These are phyloP conservation scores for Tolypocladium guangdongense DNA, from an alignment of 2,329 filamentous ascomycete genomes.

Conservation along the genomic window DNA sequence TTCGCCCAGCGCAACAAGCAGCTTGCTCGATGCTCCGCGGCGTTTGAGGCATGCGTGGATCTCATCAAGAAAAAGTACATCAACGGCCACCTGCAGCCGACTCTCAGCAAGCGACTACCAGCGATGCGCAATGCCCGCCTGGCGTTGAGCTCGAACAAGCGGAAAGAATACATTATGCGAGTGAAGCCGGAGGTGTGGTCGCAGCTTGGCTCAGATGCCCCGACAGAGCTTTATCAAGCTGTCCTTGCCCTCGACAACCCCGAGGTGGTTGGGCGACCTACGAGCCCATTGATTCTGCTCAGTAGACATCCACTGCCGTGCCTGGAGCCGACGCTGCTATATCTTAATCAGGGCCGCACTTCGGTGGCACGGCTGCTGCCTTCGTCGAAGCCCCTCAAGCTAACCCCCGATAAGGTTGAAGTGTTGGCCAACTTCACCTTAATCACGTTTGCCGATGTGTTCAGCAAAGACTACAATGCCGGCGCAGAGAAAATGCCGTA, in stretches of 20 bases:
- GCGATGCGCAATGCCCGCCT: slow-evolving; percentile 78
- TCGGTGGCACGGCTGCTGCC: slow-evolving; percentile 45
- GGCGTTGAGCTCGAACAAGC: slow-evolving; percentile 70
- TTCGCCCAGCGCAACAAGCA: slow-evolving; percentile 56
- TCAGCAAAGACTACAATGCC: slow-evolving; percentile 73
- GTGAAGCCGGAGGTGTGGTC: slow-evolving; percentile 71
- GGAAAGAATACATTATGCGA: slow-evolving; percentile 63
- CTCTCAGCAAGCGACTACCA: slow-evolving; percentile 60
- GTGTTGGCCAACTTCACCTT: slow-evolving; percentile 63
- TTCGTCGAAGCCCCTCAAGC: slow-evolving; percentile 29
- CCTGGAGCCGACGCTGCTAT: slow-evolving; percentile 60
- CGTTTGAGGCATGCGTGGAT: slow-evolving; percentile 68
- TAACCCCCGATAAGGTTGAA: slow-evolving; percentile 33
- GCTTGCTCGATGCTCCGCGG: slow-evolving; percentile 76
- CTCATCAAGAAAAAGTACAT: slow-evolving; percentile 58
- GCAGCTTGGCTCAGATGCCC: slow-evolving; percentile 23
- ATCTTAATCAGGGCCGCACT: slow-evolving; percentile 51
- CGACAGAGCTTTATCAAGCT: slow-evolving; percentile 48
- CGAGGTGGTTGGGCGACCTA: slow-evolving; percentile 42
- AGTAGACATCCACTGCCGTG: slow-evolving; percentile 54
- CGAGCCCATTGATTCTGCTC: slow-evolving; percentile 58
- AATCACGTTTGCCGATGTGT: slow-evolving; percentile 69
- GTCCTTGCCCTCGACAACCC: slow-evolving; percentile 48
- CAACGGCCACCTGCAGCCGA: slow-evolving; percentile 63
- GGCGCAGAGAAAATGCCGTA: slow-evolving; percentile 61